These are phyloP conservation scores for Fusarium algeriense DNA, from an alignment of 2,329 filamentous ascomycete genomes.

Conservation along the genomic window DNA sequence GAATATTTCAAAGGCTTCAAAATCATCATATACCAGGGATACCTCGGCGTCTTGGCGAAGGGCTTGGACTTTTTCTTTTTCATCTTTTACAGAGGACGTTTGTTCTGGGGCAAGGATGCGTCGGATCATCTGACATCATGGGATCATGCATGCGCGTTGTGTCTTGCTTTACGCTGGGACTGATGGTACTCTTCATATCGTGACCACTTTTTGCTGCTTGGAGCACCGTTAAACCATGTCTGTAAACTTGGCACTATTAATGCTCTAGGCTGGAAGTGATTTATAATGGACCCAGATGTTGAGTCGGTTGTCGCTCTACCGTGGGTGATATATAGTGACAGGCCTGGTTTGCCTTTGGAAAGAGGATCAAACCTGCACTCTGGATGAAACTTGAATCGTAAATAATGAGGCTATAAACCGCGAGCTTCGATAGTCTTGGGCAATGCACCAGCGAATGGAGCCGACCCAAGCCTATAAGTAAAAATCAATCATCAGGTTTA, in stretches of 20 bases:
- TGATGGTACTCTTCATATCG: constrained; percentile 17
- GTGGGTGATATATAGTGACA: background rate
- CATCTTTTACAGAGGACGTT: constrained; percentile 24
- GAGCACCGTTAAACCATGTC: background rate
- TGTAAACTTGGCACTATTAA: constrained; percentile 1
- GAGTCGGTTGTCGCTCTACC: background rate
- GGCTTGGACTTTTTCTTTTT: constrained; percentile 26
- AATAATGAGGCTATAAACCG: background rate
- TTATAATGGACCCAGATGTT: background rate
- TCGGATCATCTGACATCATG: constrained; percentile 32
- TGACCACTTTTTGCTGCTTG: constrained; percentile 17
- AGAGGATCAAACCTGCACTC: background rate
- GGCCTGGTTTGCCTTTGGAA: background rate
- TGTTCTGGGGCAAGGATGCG: constrained; percentile 21
- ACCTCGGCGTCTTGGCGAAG: constrained; percentile 46
- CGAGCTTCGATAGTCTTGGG: constrained; percentile 1
- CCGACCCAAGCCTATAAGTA: constrained; percentile 21
- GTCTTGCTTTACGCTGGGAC: constrained; percentile 17
- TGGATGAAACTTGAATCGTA: background rate
- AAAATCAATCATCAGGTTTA: constrained; percentile 31
- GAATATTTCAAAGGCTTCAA: constrained; percentile 35
- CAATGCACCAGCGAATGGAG: constrained; percentile 1
- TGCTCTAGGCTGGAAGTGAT: background rate
- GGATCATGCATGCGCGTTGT: constrained; percentile 32
- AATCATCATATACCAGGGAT: constrained; percentile 49